Base-by-base conservation (phyloP, 306 rosid genomes). In the Trifolium dubium region DNA sequence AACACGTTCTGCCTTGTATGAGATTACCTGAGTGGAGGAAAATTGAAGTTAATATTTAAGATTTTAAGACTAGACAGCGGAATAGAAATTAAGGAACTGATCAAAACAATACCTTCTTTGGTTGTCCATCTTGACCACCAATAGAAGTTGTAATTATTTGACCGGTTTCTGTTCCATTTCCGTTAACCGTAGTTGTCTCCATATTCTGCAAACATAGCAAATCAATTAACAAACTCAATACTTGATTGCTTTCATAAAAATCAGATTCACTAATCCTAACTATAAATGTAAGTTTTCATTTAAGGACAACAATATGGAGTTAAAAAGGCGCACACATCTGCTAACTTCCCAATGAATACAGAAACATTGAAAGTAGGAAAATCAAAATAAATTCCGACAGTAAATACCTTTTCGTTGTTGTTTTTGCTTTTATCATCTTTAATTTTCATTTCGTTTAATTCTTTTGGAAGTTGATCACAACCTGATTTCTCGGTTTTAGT, bases 1-100 rank as follows among this genome's bases (percentile, higher is more conserved):
- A 63, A 94, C 92, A 10, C 94, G 96, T 83, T 94, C 98, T 39
- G 97, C 98, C 95, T 87, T 89, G 60, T 91, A 94, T 11, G 97
- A 89, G 78, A 91, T 83, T 71, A 89, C 83, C 98, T 94, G 87
- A 58, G 67, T 54, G 54, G 67, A 46, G 30, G 13, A 43, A 76
- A 17, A 49, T 64, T 4, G n/a, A 63, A 53, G 70, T 77, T 59
- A 71, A 55, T 60, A 51, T 74, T 47, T 19, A 3, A 47, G 17
- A 63, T 10, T 43, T 6, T 49, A 43, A n/a, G 56, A 49, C 39
- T 31, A 4, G 56, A n/a, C 2, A 72, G 50, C 14, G 32, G 19
- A 54, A 18, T 18, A 76, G 10, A 13, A 70, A 64, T 2, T 69
- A 54, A 19, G n/a, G 39, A 51, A 76, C 31, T 43, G 63, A 49